Conservation (phyloP, 306 rosid genomes). For the Cotoneaster glaucophyllus region DNA sequence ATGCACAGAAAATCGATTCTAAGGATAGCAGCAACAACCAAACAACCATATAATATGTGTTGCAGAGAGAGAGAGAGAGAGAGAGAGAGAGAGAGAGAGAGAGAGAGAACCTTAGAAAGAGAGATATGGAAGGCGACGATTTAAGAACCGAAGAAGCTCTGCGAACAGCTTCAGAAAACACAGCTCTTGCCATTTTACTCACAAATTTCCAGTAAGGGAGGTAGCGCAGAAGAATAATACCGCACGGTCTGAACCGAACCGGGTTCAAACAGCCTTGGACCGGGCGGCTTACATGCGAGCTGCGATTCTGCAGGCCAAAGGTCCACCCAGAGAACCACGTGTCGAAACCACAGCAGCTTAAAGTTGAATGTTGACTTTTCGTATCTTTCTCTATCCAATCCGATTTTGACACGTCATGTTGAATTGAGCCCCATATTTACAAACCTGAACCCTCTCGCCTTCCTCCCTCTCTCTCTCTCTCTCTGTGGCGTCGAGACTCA, state of each 20-base stretch:
- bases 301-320: constrained; percentile 18
- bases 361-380: constrained; percentile 39
- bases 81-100: neutral
- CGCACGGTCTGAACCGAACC: neutral
- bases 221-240: too few species aligned
- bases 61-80: neutral
- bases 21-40: neutral
- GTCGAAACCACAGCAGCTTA: constrained; percentile 9
- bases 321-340: constrained; percentile 32
- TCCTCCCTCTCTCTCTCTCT: constrained; percentile 17
- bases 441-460: constrained; percentile 36
- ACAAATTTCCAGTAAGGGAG: neutral
- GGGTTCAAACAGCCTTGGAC: constrained; percentile 24
- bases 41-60: neutral
- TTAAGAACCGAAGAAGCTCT: constrained; percentile 46
- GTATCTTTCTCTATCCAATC: neutral
- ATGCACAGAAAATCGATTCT: neutral
- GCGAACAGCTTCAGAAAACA: constrained; percentile 31
- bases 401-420: constrained; percentile 15
- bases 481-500: constrained; percentile 16
- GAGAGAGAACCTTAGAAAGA: constrained; percentile 36
- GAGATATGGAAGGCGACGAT: constrained; percentile 18
- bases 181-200: constrained; percentile 47
- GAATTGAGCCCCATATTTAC: constrained; percentile 49
- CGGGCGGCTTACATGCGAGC: constrained; percentile 19